Evolutionary conservation across 345 rosid genomes (phyloP), one percentile per base, ranked within the genome.

Genomic region (Microcos paniculata): DNA sequence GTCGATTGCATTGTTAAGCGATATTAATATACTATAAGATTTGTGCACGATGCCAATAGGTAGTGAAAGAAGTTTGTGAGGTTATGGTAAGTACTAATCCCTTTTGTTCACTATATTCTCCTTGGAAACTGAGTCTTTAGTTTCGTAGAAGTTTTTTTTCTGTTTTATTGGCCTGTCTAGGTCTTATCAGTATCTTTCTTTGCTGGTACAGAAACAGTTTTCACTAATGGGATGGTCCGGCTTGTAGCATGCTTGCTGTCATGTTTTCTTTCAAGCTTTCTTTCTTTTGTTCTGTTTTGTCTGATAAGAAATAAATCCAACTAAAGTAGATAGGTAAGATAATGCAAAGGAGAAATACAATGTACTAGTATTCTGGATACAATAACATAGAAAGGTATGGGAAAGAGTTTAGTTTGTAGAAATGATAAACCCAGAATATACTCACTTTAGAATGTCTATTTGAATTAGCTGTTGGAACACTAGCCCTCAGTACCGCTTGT

Each of bases 61-160:
- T 48, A 30, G 28, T 24, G 24, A 18, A 46, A 46, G 40, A 46
- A 46, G 56, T 46, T 46, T 28, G 26, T 9, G 14, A 15, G 56
- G 57, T 46, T 35, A 48, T 2, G 57, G 19, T 48, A 68, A 68
- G 42, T 28, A 38, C 57, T 48, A 31, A 49, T 30, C 58, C 11
- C 73, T 11, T 16, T n/a, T 51, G 73, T 70, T 70, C 51, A 19
- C 28, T 38, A 15, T 19, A 30, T 70, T 49, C 59, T 70, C 45
- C 43, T 19, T 0, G 12, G 16, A 19, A 51, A 49, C 11, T 19
- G 19, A 35, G 40, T 51, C 43, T 30, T 46, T 30, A 49, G 46
- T 19, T 19, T 31, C 28, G 31, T 31, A 26, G 55, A n/a, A 16
- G 10, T 31, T 51, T 42, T 51, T 42, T 8, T 8, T 42, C 45